phyloP scores from a whole-genome alignment of 495 filamentous ascomycete genomes.

The Penicillium arizonense region DNA sequence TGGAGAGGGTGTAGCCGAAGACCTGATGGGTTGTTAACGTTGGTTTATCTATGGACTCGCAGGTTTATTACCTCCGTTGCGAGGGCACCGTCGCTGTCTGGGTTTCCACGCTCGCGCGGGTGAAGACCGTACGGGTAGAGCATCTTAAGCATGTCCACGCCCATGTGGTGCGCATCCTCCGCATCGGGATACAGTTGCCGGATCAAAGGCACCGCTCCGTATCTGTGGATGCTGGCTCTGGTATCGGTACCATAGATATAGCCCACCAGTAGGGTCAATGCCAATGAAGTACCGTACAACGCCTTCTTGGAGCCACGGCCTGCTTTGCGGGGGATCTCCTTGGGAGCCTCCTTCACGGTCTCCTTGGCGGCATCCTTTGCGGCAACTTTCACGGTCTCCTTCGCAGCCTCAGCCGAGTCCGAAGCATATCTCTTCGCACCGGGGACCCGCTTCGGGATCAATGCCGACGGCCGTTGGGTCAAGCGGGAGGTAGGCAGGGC shows the following conservation, averaged over 20 bases:
- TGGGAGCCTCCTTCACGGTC: constrained; percentile 23
- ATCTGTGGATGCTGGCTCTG: constrained; percentile 79
- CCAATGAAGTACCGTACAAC: constrained; percentile 56
- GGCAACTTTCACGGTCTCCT: constrained; percentile 9
- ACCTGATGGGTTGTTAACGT: constrained; percentile 42
- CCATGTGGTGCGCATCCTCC: constrained; percentile 84
- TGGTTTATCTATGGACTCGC: not conserved
- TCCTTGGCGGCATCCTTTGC: constrained; percentile 14
- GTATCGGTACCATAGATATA: constrained; percentile 90
- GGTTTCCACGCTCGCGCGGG: constrained; percentile 70
- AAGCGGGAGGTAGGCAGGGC: constrained; percentile 22
- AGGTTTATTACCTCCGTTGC: constrained; percentile 43
- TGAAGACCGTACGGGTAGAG: constrained; percentile 58
- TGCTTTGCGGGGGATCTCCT: constrained; percentile 34
- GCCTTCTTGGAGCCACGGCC: constrained; percentile 40
- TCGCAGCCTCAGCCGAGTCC: constrained; percentile 20
- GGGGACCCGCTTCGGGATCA: constrained; percentile 14
- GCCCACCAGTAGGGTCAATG: constrained; percentile 46
- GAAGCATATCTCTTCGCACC: constrained; percentile 30
- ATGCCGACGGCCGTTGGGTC: constrained; percentile 22
- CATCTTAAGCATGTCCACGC: constrained; percentile 58
- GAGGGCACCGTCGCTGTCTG: constrained; percentile 49
- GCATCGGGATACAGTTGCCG: constrained; percentile 75
- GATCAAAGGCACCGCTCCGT: constrained; percentile 71
- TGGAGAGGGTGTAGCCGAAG: constrained; percentile 74